Base-by-base conservation (phyloP, 2,329 filamentous ascomycete species). In the Calonectria pauciramosa region DNA sequence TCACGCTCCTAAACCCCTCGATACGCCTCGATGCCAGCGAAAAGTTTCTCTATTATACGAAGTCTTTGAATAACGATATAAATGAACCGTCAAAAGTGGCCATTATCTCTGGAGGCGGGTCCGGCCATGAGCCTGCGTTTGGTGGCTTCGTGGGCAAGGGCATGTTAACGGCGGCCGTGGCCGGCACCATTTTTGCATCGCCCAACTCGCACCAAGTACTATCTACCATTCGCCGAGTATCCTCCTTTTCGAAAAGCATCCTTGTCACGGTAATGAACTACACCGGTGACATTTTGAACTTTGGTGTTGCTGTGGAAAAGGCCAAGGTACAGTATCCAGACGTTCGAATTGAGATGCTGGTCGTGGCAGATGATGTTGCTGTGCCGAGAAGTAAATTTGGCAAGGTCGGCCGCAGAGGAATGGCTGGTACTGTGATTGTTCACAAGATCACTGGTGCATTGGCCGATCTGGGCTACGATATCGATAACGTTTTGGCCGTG, bases 81-180 rank as follows among this genome's bases (percentile, higher is more conserved):
- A 7, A 20, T 54, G 6, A 34, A 13, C 7, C 30, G 30, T 56
- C 52, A 7, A 56, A 34, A 56, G 52, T 56, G 52, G 52, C 52
- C 34, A 56, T 56, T 8, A 56, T 56, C 18, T 56, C 52, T 3
- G 52, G 52, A 11, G 52, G 52, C 18, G 52, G 52, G 9, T 56
- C 52, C 13, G 52, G 52, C 14, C 52, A 56, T 13, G 52, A 56
- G 11, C 52, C 52, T n/a, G 52, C 52, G 11, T 56, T 56, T 34
- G 52, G 52, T 34, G 52, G 52, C 52, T 56, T 56, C 30, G 52
- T 56, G 34, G 52, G 52, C 52, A 56, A 56, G 52, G 52, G 52
- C 28, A 56, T 56, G 52, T 20, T 56, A 18, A 18, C 52, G n/a
- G 52, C 52, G 8, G 26, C 52, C 2, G 52, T 56, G 18, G 52